Conservation (phyloP, 345 rosid species). For the Fremontodendron californicum region DNA sequence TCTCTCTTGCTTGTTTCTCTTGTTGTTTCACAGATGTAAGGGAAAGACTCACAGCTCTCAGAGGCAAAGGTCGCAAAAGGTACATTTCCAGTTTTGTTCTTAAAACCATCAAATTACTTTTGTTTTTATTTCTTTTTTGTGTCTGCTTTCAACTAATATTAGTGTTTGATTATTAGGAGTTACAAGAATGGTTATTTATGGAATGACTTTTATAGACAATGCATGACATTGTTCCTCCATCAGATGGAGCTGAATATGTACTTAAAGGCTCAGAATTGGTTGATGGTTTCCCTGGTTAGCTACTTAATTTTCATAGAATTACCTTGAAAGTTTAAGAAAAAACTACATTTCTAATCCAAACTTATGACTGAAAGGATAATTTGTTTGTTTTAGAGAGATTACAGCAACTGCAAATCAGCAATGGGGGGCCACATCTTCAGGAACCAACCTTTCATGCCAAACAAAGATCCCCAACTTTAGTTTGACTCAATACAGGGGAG, state of each 20-base stretch:
- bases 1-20: not conserved
- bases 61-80: slow-evolving; percentile 91
- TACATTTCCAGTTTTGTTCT: slow-evolving; percentile 8
- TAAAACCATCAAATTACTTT: not conserved
- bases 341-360: not conserved
- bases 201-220: slow-evolving; percentile 78
- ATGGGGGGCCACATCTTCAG: slow-evolving; percentile 21
- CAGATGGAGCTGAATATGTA: slow-evolving; percentile 76
- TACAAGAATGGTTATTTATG: slow-evolving; percentile 90
- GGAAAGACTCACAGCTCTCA: slow-evolving; percentile 57
- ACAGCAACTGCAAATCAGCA: slow-evolving; percentile 29
- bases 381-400: slow-evolving; percentile 32
- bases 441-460: slow-evolving; percentile 41
- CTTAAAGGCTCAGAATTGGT: slow-evolving; percentile 83
- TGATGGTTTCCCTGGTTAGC: slow-evolving; percentile 44
- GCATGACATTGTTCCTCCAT: slow-evolving; percentile 60
- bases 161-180: slow-evolving; percentile 37
- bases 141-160: not conserved
- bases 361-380: not conserved
- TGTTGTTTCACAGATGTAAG: slow-evolving; percentile 47
- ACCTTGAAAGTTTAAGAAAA: not conserved
- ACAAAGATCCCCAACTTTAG: slow-evolving; percentile 19
- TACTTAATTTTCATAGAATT: not conserved
- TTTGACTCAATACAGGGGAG: slow-evolving; percentile 26
- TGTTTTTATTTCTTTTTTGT: not conserved